Conservation (phyloP, 2,329 filamentous ascomycete genomes). For the Aureobasidium musti region DNA sequence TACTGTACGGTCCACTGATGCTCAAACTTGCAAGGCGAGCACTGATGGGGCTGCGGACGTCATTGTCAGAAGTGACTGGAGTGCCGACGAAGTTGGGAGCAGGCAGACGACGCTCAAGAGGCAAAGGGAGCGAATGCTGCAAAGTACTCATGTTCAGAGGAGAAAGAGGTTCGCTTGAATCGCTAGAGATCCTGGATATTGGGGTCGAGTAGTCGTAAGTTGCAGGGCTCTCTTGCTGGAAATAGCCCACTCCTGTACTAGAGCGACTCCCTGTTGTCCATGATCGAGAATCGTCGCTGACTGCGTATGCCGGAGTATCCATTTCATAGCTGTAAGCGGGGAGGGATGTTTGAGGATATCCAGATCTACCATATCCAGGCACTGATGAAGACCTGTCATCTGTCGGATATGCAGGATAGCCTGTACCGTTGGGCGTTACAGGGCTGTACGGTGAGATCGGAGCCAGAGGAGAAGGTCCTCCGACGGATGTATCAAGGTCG, state of each 20-base stretch:
- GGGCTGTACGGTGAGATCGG: conserved; percentile 27
- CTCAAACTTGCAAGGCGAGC: conserved; percentile 1
- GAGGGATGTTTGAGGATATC: conserved; percentile 11
- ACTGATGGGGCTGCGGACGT: conserved; percentile 14
- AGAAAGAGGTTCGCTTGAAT: conserved; percentile 37
- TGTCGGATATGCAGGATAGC: conserved; percentile 23
- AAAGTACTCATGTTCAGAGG: conserved; percentile 41
- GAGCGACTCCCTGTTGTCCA: conserved; percentile 36
- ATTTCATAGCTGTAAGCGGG: conserved; percentile 17
- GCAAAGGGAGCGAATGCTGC: conserved; percentile 40
- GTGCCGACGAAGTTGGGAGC: conserved; percentile 33
- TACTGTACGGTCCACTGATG: conserved; percentile 15
- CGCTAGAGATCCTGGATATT: conserved; percentile 21
- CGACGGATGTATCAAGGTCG: conserved; percentile 16
- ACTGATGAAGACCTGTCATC: conserved; percentile 5
- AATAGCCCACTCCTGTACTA: conserved; percentile 35
- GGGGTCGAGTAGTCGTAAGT: conserved; percentile 39
- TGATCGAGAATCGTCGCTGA: conserved; percentile 36
- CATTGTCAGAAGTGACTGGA: conserved; percentile 21
- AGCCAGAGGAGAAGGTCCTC: neutral
- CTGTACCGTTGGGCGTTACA: neutral
- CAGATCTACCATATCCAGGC: conserved; percentile 15
- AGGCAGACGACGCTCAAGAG: conserved; percentile 40
- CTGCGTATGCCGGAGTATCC: conserved; percentile 35
- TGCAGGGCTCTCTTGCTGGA: conserved; percentile 34